phyloP scores from a whole-genome alignment of 2,329 filamentous ascomycete species.

The Pyrenophora teres region DNA sequence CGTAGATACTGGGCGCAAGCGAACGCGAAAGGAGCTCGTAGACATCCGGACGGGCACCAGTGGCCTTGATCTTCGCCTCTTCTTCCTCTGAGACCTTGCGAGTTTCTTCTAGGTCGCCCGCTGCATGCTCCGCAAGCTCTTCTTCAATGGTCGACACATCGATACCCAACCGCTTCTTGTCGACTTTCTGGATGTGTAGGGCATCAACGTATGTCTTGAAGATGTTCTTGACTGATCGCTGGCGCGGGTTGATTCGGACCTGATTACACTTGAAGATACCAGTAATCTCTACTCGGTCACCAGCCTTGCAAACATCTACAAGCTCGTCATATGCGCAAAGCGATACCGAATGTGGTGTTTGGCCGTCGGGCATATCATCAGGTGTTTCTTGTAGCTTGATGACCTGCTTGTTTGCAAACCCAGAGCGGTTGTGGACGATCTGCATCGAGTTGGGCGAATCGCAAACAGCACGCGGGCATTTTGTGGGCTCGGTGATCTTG shows the following conservation, averaged over 20 bases:
- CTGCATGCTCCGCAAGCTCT: conserved; percentile 73
- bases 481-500: conserved; percentile 91
- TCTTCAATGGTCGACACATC: conserved; percentile 87
- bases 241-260: conserved; percentile 90
- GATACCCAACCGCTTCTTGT: conserved; percentile 90
- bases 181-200: conserved; percentile 92
- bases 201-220: conserved; percentile 99
- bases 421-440: conserved; percentile 93
- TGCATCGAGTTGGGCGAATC: conserved; percentile 93
- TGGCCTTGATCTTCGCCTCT: conserved; percentile 83
- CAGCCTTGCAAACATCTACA: conserved; percentile 96
- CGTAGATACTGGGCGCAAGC: conserved; percentile 91
- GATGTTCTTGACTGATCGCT: conserved; percentile 88
- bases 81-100: conserved; percentile 85
- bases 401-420: conserved; percentile 96
- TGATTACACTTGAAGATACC: conserved; percentile 96
- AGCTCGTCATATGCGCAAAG: conserved; percentile 96
- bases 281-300: conserved; percentile 93
- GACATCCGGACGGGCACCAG: conserved; percentile 79
- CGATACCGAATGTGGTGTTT: conserved; percentile 96
- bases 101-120: conserved; percentile 77
- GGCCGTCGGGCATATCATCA: conserved; percentile 89
- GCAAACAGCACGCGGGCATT: conserved; percentile 83
- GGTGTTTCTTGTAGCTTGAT: conserved; percentile 98
- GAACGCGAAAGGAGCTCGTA: conserved; percentile 92